A percentile compares a stretch with the other conserved stretches of the same genome.
Evolutionary conservation across 441 rosid genomes (phyloP).

Genomic region (Pelargonium cotyledonis): DNA sequence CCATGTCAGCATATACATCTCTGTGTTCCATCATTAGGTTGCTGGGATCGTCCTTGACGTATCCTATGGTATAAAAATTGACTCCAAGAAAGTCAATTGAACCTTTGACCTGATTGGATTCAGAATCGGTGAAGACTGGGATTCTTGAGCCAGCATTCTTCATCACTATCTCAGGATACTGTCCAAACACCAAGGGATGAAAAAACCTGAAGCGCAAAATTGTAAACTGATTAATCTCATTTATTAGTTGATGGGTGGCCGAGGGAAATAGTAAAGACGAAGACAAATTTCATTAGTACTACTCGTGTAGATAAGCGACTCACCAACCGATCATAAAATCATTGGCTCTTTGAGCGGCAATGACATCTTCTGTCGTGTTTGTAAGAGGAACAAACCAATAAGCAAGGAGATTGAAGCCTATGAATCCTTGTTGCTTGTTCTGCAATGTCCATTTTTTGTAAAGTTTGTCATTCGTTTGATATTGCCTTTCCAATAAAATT

Average conservation of each 20-base stretch:
- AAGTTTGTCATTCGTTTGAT: too few relatives aligned
- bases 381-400: conserved; percentile 12
- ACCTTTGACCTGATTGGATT: conserved; percentile 19
- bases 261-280: too few relatives aligned
- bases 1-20: conserved; percentile 17
- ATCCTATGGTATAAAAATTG: conserved; percentile 12
- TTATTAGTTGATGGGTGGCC: too few relatives aligned
- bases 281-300: too few relatives aligned
- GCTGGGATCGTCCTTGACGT: conserved; percentile 13
- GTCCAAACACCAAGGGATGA: conserved; percentile 21
- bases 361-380: conserved; percentile 18
- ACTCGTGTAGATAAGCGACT: too few relatives aligned
- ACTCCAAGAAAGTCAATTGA: conserved; percentile 18
- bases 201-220: conserved; percentile 18
- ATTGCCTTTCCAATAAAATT: too few relatives aligned
- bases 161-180: conserved; percentile 22
- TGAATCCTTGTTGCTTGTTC: conserved; percentile 16
- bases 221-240: too few relatives aligned
- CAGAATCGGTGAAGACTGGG: conserved; percentile 19
- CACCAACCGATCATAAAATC: conserved; percentile 22
- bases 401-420: conserved; percentile 19
- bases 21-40: conserved; percentile 13
- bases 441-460: not conserved
- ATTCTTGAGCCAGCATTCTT: conserved; percentile 21
- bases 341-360: conserved; percentile 24